phyloP scores from a whole-genome alignment of 75 land plant genomes.

The Selaginella moellendorffii region DNA sequence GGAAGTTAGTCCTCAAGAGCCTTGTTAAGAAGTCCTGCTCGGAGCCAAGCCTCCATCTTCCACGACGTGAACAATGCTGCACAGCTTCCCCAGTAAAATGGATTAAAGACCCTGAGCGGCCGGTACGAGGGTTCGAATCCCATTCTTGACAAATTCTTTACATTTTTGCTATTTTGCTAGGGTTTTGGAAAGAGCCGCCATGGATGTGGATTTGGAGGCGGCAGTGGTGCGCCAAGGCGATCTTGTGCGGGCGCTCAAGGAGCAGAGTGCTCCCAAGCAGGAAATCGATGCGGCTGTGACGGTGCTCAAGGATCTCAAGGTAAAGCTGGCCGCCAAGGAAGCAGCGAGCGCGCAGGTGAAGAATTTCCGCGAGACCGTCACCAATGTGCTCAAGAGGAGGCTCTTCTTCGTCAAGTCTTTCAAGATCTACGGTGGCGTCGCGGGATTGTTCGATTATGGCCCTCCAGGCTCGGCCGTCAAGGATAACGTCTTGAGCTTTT shows the following conservation, averaged over 20 bases:
- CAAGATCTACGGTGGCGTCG: slow-evolving; percentile 81
- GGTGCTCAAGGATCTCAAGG: slow-evolving; percentile 30
- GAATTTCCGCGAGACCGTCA: slow-evolving; percentile 52
- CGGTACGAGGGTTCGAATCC: no score
- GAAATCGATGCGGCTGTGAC: slow-evolving; percentile 38
- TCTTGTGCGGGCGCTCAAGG: slow-evolving; percentile 34
- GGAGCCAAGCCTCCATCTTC: no score
- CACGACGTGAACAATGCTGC: no score
- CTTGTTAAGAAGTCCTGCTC: no score
- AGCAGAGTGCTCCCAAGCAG: slow-evolving; percentile 15
- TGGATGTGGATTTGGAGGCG: no score
- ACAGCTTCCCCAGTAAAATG: no score
- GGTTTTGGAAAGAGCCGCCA: no score
- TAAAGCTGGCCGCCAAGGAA: slow-evolving; percentile 24
- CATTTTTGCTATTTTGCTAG: no score
- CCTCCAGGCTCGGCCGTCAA: slow-evolving; percentile 86
- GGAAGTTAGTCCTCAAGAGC: no score
- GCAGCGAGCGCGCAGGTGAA: slow-evolving; percentile 24
- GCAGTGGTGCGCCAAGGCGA: slow-evolving; percentile 30
- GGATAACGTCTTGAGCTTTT: slow-evolving; percentile 64
- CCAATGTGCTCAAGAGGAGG: slow-evolving; percentile 57
- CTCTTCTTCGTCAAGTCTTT: slow-evolving; percentile 66
- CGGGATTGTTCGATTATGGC: slow-evolving; percentile 84
- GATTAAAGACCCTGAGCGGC: no score
- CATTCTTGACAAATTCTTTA: no score